These are phyloP conservation scores for Pseudoscleropodium purum DNA, from an alignment of 225 moss, liverwort and hornwort species.

Conservation along the genomic window DNA sequence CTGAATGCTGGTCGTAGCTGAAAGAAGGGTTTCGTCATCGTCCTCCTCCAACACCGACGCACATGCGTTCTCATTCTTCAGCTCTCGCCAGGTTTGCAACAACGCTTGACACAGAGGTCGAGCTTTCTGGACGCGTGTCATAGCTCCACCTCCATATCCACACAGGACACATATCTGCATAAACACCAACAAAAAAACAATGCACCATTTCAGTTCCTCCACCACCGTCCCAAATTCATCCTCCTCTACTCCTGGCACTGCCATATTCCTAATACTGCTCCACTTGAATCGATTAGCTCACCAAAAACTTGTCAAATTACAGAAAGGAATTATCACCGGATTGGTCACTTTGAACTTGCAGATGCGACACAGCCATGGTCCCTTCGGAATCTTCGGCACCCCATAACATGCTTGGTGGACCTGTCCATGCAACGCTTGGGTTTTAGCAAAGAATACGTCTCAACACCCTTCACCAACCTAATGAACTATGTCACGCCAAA, in stretches of 20 bases:
- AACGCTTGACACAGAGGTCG: conserved; percentile 54
- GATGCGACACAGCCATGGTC: conserved; percentile 77
- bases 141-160: conserved; percentile 87
- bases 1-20: conserved; percentile 21
- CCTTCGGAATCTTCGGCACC: conserved; percentile 76
- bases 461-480: not conserved
- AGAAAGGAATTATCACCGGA: conserved; percentile 22
- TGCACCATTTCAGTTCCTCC: not conserved
- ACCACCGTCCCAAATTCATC: not conserved
- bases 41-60: not conserved
- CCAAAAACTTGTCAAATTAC: not conserved
- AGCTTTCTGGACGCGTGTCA: conserved; percentile 92
- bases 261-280: not conserved
- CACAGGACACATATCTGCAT: conserved; percentile 80
- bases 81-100: conserved; percentile 66
- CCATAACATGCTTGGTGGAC: conserved; percentile 98
- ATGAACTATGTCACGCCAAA: not conserved
- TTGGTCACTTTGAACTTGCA: conserved; percentile 67
- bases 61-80: conserved; percentile 2
- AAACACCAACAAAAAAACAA: not conserved
- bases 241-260: not conserved
- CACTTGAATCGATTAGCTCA: not conserved
- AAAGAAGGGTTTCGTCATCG: conserved; percentile 12
- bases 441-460: not conserved
- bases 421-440: conserved; percentile 18